Evolutionary conservation across 441 rosid species (phyloP), one percentile per base, ranked within the genome.

Genomic region (Populus hybrid): DNA sequence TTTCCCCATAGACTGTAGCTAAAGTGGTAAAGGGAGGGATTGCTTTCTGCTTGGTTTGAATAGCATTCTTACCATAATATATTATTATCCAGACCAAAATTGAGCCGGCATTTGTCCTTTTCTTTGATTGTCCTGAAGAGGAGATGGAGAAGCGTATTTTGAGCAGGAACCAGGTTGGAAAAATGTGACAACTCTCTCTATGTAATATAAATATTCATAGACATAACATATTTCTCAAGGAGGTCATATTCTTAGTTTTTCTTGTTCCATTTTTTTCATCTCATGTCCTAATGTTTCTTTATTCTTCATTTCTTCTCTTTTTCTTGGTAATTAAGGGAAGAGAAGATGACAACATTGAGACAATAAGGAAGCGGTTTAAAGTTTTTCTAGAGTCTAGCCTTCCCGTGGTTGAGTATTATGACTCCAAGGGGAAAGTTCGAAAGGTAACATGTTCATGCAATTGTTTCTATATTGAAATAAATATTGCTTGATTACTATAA

Each of bases 281-380:
- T 50, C 72, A 28, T 50, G 10, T 57, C 63, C 68, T 75, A 70
- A 35, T 46, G 28, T 67, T 73, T 68, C 61, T 50, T 67, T 35
- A 38, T 75, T 75, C 61, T 6, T 20, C 10, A 9, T 50, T 65
- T 28, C 67, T 24, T 28, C 40, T 16, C 35, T 36, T 20, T 73
- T 67, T 66, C 76, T 57, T 77, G 75, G 70, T 11, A 77, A 69
- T 75, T 85, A 79, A 95, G 99, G 98, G 98, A 80, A 89, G 99
- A 86, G 96, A 85, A 77, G 99, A 95, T 81, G 98, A 95, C 85
- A 93, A 93, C 84, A 82, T 90, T 46, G 98, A 95, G 85, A 93
- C 97, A 8, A 87, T 95, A 63, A 91, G 92, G 89, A 95, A 92
- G 85, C 77, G 99, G 35, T 91, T 95, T 79, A 93, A 86, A 77